Conservation (phyloP, 495 filamentous ascomycete genomes). For the Parathielavia appendiculata region DNA sequence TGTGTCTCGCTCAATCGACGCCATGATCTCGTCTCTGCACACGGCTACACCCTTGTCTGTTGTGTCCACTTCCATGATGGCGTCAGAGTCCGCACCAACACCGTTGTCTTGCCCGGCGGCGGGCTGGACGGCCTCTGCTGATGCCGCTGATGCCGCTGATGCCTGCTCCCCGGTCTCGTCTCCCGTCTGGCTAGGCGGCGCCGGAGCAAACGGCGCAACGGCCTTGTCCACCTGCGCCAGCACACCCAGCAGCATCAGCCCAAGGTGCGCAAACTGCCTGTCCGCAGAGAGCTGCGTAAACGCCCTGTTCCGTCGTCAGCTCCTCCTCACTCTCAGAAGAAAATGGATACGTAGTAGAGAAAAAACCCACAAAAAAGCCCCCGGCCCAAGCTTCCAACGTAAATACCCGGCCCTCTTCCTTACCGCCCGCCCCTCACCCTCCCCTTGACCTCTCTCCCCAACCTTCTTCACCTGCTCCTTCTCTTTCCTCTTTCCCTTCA, state of each 20-base stretch:
- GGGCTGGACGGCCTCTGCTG: background rate
- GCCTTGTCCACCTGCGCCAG: slow-evolving; percentile 55
- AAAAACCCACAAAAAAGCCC: slow-evolving; percentile 31
- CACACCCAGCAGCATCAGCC: slow-evolving; percentile 63
- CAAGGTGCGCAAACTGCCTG: slow-evolving; percentile 70
- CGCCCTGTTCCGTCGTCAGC: slow-evolving; percentile 33
- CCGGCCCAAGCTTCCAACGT: slow-evolving; percentile 23
- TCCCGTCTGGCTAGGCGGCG: slow-evolving; percentile 6
- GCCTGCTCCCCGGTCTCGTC: slow-evolving; percentile 6
- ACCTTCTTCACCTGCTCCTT: slow-evolving; percentile 27
- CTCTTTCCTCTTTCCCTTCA: slow-evolving; percentile 20
- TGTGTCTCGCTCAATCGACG: slow-evolving; percentile 4
- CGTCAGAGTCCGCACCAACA: background rate
- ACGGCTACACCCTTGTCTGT: slow-evolving; percentile 25
- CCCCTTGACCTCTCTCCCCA: slow-evolving; percentile 1
- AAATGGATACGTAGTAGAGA: slow-evolving; percentile 6
- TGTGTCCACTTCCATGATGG: background rate
- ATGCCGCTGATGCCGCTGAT: background rate
- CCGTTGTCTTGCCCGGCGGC: background rate
- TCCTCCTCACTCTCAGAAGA: background rate
- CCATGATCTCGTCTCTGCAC: slow-evolving; percentile 8
- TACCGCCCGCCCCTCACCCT: slow-evolving; percentile 16
- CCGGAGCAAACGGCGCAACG: slow-evolving; percentile 29
- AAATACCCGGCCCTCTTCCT: slow-evolving; percentile 18
- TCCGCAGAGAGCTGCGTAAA: slow-evolving; percentile 69